Base-by-base conservation (phyloP, 2,329 filamentous ascomycete genomes). In the Alternaria ethzedia region DNA sequence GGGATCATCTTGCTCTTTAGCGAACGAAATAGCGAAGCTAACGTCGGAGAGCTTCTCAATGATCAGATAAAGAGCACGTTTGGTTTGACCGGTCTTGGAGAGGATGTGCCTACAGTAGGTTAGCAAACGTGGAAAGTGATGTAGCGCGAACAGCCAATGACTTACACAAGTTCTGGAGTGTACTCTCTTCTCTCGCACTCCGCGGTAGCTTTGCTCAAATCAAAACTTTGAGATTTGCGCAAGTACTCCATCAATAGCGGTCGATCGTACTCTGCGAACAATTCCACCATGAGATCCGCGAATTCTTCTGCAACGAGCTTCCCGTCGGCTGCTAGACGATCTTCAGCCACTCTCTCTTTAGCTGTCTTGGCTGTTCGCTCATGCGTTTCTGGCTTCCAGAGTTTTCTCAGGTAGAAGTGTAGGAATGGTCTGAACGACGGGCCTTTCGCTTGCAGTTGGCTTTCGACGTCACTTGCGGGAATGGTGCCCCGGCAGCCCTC, bases 31-130 rank as follows among this genome's bases (percentile, higher is more conserved):
- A 9, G 96, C 96, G 70, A 96, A 94, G 54, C 90, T 91, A 54
- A 98, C 94, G 76, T 99, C 93, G 62, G 90, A 90, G 6, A 99
- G 86, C n/a, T 93, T 90, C 73, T 97, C 93, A 66, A 98, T 96
- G 75, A 99, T 98, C 55, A 99, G 87, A 72, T 91, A 94, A 3
- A 99, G 84, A 0, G 96, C 96, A 12, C 92, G 89, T 79, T 97
- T 97, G 71, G 93, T 96, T 79, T 97, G 90, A 0, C 96, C 96
- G 0, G 94, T 98, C 78, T 97, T 97, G 64, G 94, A 96, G 73
- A 98, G 91, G 2, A 99, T 87, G 75, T 96, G 96, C 13, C 79
- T 81, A 44, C 7, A 36, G 17, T 26, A n/a, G 12, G 65, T 79
- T 56, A 79, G 71, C 25, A 13, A 21, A 10, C 15, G 41, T 20